These are phyloP conservation scores for Prunus yedoensis DNA, from an alignment of 331 rosid species.

Conservation along the genomic window DNA sequence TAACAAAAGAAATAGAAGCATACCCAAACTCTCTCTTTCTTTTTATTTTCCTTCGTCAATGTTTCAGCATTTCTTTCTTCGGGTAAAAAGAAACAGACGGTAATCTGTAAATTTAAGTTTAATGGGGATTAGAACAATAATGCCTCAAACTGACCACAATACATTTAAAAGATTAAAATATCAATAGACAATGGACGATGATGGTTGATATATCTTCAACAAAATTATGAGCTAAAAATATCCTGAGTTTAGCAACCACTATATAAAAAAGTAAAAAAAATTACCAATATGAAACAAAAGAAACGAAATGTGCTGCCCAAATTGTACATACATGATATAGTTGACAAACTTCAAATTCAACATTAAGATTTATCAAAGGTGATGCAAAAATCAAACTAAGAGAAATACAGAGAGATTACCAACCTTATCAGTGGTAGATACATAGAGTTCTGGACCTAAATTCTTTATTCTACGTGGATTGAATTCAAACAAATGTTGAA, in stretches of 20 bases:
- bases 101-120: conserved; percentile 6
- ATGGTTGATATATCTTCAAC: too few species aligned
- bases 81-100: conserved; percentile 3
- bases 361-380: neutral
- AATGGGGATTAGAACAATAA: neutral
- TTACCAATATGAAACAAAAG: neutral
- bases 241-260: too few species aligned
- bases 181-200: too few species aligned
- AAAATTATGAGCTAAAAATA: too few species aligned
- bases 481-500: conserved; percentile 28
- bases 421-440: conserved; percentile 30
- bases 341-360: neutral
- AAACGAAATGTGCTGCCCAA: neutral
- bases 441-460: conserved; percentile 26
- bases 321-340: neutral
- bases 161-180: neutral
- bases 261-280: too few species aligned
- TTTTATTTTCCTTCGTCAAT: conserved; percentile 17
- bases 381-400: neutral
- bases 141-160: neutral
- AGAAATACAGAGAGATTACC: neutral
- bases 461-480: neutral
- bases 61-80: conserved; percentile 20
- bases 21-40: conserved; percentile 25
- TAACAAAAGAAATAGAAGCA: neutral